These are phyloP conservation scores for Emiliania huxleyi DNA, from an alignment of 78 protist genomes.

Conservation along the genomic window DNA sequence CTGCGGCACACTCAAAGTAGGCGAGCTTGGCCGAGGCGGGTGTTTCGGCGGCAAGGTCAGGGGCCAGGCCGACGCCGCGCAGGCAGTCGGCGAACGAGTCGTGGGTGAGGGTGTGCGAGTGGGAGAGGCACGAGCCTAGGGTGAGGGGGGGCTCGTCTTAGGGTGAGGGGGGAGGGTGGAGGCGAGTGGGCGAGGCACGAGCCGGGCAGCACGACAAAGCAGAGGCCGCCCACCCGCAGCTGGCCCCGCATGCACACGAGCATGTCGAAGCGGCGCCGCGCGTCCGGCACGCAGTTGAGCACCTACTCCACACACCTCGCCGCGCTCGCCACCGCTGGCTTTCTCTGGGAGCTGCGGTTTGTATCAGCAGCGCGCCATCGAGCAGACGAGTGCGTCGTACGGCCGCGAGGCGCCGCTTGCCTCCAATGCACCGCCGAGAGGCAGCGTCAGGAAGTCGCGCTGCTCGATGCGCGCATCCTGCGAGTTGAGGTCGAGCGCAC, in stretches of 20 bases:
- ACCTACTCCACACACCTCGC: too few species aligned
- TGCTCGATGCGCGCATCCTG: neutral
- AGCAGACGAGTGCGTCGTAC: neutral
- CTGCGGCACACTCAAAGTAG: neutral
- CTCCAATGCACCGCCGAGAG: neutral
- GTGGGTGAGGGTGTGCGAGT: neutral
- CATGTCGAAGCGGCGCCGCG: neutral
- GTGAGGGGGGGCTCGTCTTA: too few species aligned
- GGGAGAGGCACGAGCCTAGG: neutral
- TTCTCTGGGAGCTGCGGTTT: too few species aligned
- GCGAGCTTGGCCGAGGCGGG: neutral
- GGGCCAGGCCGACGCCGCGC: neutral
- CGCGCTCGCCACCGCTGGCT: too few species aligned
- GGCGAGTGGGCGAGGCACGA: neutral
- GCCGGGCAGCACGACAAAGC: neutral
- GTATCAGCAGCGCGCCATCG: too few species aligned
- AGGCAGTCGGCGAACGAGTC: neutral
- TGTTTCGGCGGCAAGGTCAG: neutral
- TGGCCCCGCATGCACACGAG: neutral
- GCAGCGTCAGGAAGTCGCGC: neutral
- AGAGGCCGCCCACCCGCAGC: neutral
- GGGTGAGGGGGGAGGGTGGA: too few species aligned
- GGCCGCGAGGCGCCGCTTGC: neutral
- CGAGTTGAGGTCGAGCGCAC: neutral
- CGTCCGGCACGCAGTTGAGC: conserved; percentile 16